A percentile compares a stretch with the other conserved stretches of the same genome.
phyloP scores from a whole-genome alignment of 306 rosid genomes.

The Ziziphus jujuba region DNA sequence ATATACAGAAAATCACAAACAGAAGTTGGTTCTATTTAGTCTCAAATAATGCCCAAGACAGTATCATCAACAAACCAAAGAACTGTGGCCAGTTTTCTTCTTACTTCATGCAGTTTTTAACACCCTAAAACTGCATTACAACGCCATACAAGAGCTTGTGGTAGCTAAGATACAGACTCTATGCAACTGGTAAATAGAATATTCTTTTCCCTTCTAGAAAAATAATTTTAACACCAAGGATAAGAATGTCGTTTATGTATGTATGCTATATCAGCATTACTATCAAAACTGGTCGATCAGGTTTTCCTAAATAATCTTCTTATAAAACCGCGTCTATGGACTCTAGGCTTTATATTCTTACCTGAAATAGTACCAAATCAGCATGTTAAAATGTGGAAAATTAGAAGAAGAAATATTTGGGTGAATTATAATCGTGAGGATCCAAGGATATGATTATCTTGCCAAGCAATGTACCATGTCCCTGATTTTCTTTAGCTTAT shows the following conservation, averaged over 20 bases:
- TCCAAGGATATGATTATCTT: neutral
- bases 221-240: neutral
- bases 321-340: conserved; percentile 24
- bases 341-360: conserved; percentile 11
- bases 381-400: neutral
- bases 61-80: too few relatives aligned
- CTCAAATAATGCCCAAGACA: too few relatives aligned
- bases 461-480: conserved; percentile 12
- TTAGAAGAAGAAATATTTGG: neutral
- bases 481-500: conserved; percentile 1
- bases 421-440: neutral
- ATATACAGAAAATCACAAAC: too few relatives aligned
- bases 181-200: neutral
- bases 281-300: conserved; percentile 12
- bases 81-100: too few relatives aligned
- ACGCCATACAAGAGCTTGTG: conserved; percentile 11
- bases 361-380: conserved; percentile 16
- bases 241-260: too few relatives aligned
- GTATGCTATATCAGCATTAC: conserved; percentile 1
- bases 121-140: neutral
- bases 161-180: neutral
- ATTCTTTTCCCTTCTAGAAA: too few relatives aligned
- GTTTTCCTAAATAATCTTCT: conserved; percentile 25
- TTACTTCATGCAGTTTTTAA: too few relatives aligned
- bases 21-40: too few relatives aligned